phyloP scores from a whole-genome alignment of 352 stramenopile genomes.

The Phytophthora agathidicida region DNA sequence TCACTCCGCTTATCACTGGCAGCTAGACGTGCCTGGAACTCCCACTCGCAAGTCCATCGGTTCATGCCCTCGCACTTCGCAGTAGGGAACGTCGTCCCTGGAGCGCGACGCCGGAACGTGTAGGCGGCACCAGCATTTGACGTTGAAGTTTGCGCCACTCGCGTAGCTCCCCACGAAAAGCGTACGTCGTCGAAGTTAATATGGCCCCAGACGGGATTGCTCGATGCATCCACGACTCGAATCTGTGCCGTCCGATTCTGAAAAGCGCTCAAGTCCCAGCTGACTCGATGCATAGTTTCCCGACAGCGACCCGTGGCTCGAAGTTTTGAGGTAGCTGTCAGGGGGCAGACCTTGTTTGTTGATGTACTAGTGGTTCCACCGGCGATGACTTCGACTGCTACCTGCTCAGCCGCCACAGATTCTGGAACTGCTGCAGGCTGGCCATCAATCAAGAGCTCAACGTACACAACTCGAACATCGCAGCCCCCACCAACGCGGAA shows the following conservation, averaged over 20 bases:
- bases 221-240: conserved; percentile 93
- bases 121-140: conserved; percentile 81
- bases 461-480: conserved; percentile 90
- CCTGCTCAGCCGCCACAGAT: conserved; percentile 37
- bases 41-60: conserved; percentile 80
- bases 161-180: conserved; percentile 87
- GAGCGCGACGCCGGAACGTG: conserved; percentile 74
- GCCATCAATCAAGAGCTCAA: conserved; percentile 96
- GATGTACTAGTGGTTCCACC: conserved; percentile 5
- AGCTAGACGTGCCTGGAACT: conserved; percentile 87
- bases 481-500: conserved; percentile 97
- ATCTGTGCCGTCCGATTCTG: conserved; percentile 87
- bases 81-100: conserved; percentile 31
- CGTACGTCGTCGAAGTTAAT: conserved; percentile 97
- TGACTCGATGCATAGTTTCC: conserved; percentile 89
- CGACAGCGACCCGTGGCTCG: conserved; percentile 89
- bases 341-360: conserved; percentile 11
- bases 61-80: conserved; percentile 70
- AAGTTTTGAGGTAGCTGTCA: conserved; percentile 60
- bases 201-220: conserved; percentile 90
- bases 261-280: conserved; percentile 91
- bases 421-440: conserved; percentile 37
- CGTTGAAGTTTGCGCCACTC: conserved; percentile 66
- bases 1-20: conserved; percentile 90
- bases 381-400: conserved; percentile 32